Base-by-base conservation (phyloP, 2,329 filamentous ascomycete species). In the Ophiostoma perfectum region DNA sequence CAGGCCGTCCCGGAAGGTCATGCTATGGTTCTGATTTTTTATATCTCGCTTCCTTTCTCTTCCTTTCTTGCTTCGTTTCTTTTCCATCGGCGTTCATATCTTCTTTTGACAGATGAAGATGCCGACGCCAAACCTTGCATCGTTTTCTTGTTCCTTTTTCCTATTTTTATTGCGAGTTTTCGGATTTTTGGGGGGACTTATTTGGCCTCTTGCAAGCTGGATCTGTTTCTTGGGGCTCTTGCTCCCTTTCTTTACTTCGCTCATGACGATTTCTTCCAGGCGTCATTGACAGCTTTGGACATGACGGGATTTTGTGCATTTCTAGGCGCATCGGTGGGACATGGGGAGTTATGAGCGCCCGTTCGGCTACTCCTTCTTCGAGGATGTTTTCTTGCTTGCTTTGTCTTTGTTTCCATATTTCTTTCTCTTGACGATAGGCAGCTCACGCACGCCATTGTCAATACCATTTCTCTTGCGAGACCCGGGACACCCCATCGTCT, bases 301-400 rank as follows among this genome's bases (percentile, higher is more conserved):
- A 58, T 45, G 65, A 67, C 67, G 39, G 52, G n/a, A n/a, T 60
- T 16, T n/a, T 45, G 67, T 52, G 52, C 67, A 70, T 69, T 64
- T 55, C n/a, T 18, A 36, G 66, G 66, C 62, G 66, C 66, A 67
- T 38, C 18, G 18, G 45, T 60, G 12, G 66, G 27, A 27, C 45
- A 68, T 16, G 27, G 18, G 44, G 27, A 8, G 18, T 41, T 41
- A n/a, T 18, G n/a, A 16, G 64, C 45, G 12, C 58, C 38, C 36
- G 39, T n/a, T 39, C 18, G 60, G 38, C 60, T 16, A 18, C 18
- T 44, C 16, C 9, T 42, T 5, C n/a, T 63, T 9, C 27, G 27
- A 27, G 27, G 27, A 27, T 27, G 36, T 14, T 60, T 45, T 55
- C 6, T 39, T 62, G 16, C 42, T 55, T 42, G 6, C 7, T 11